Percentiles rank a stretch among this genome's conserved stretches.
Conservation (phyloP, 148 eudicot genomes). For the Tetragonia tetragonoides region DNA sequence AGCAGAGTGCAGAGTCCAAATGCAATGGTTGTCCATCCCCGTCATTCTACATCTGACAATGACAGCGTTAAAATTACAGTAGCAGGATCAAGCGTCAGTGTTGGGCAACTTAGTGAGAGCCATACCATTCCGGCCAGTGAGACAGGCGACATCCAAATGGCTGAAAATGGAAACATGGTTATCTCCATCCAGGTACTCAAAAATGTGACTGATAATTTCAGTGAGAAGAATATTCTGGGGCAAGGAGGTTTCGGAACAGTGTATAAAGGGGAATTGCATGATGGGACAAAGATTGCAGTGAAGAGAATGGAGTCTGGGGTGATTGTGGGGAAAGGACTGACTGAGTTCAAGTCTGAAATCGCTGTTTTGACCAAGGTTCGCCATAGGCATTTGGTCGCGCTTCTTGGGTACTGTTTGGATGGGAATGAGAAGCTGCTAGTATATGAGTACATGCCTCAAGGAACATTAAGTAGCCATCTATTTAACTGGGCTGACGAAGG, state of each 20-base stretch:
- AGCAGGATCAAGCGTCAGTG: conserved; percentile 84
- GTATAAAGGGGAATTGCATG: conserved; percentile 35
- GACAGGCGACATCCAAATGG: conserved; percentile 70
- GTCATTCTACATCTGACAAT: conserved; percentile 75
- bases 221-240: conserved; percentile 34
- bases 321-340: conserved; percentile 65
- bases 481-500: conserved; percentile 83
- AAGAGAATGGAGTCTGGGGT: conserved; percentile 62
- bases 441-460: conserved; percentile 94
- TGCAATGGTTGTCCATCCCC: conserved; percentile 82
- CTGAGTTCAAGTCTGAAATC: conserved; percentile 78
- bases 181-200: conserved; percentile 38
- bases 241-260: conserved; percentile 37
- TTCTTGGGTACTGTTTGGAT: conserved; percentile 89
- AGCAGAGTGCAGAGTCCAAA: conserved; percentile 82
- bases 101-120: conserved; percentile 56
- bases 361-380: conserved; percentile 86
- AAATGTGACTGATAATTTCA: conserved; percentile 33
- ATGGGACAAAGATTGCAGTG: conserved; percentile 37
- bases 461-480: conserved; percentile 77
- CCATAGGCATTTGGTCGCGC: conserved; percentile 84
- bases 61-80: conserved; percentile 85
- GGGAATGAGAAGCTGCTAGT: conserved; percentile 86
- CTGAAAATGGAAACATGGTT: conserved; percentile 48
- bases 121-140: conserved; percentile 50